Conservation (phyloP, 2,329 filamentous ascomycete genomes). For the Drechslera avenae region DNA sequence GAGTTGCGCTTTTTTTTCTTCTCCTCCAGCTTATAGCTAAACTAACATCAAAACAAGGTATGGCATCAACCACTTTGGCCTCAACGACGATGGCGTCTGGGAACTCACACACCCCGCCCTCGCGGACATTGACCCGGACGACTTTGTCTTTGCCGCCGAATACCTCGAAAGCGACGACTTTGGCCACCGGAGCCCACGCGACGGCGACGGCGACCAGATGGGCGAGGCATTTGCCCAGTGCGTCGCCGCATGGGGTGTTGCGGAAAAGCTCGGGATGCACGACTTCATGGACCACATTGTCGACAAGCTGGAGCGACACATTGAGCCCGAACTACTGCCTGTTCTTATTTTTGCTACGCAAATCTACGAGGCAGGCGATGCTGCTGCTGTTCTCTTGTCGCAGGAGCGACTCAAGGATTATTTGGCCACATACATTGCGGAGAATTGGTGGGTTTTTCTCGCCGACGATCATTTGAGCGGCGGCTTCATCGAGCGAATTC, state of each 20-base stretch:
- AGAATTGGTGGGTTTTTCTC: slow-evolving; percentile 24
- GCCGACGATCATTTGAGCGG: slow-evolving; percentile 10
- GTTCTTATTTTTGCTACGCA: slow-evolving; percentile 20
- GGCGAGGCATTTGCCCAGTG: slow-evolving; percentile 24
- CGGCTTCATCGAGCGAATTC: slow-evolving; percentile 14
- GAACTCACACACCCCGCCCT: slow-evolving; percentile 25
- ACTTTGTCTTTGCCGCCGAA: slow-evolving; percentile 36
- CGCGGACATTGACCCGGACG: slow-evolving; percentile 14
- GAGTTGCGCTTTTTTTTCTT: too few species aligned
- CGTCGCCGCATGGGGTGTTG: slow-evolving; percentile 29
- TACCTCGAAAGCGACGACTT: slow-evolving; percentile 32
- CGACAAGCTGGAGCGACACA: slow-evolving; percentile 20
- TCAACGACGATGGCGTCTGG: slow-evolving; percentile 22
- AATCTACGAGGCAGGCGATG: slow-evolving; percentile 18
- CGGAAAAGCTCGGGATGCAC: slow-evolving; percentile 25
- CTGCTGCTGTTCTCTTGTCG: background rate
- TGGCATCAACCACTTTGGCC: slow-evolving; percentile 14
- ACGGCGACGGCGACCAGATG: slow-evolving; percentile 19
- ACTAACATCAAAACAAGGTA: background rate
- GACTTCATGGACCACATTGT: slow-evolving; percentile 37
- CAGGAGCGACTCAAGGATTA: slow-evolving; percentile 17
- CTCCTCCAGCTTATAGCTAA: too few species aligned
- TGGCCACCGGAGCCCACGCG: slow-evolving; percentile 18
- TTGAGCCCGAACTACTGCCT: slow-evolving; percentile 10
- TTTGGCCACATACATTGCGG: slow-evolving; percentile 26